Conservation (phyloP, 1,284 basidiomycete genomes). For the Trichosporon sp. region DNA sequence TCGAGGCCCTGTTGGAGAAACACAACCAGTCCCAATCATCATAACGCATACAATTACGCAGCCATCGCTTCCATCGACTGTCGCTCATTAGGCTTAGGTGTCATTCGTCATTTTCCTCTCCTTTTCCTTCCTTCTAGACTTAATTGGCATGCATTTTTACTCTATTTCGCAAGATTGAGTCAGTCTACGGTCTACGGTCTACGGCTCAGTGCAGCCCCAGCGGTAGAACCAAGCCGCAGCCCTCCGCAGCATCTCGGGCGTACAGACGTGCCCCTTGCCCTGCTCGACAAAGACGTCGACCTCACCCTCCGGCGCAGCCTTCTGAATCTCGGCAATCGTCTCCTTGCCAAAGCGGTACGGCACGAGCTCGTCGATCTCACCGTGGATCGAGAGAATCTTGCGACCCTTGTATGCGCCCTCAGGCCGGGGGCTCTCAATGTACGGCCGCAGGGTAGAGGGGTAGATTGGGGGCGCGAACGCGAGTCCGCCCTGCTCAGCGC, state of each 20-base stretch:
- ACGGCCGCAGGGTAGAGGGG: constrained; percentile 54
- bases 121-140: too few species aligned
- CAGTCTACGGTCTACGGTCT: background rate
- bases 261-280: constrained; percentile 44
- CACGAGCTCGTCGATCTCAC: constrained; percentile 44
- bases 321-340: constrained; percentile 36
- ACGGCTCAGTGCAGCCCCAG: constrained; percentile 29
- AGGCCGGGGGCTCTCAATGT: constrained; percentile 54
- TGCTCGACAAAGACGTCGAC: constrained; percentile 45
- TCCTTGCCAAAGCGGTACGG: constrained; percentile 30
- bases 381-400: constrained; percentile 63
- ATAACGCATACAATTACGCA: background rate
- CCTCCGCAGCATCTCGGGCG: constrained; percentile 43
- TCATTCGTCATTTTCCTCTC: too few species aligned
- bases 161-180: background rate
- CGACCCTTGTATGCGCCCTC: constrained; percentile 58
- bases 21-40: background rate
- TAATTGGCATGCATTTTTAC: background rate
- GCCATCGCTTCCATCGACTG: too few species aligned
- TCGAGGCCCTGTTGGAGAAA: background rate
- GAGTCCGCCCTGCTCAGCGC: constrained; percentile 53
- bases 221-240: constrained; percentile 46
- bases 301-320: constrained; percentile 7
- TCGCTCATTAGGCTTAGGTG: too few species aligned
- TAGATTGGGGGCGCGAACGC: constrained; percentile 56